Base-by-base conservation (phyloP, 768 basidiomycete species). In the Tricholoma flavovirens region DNA sequence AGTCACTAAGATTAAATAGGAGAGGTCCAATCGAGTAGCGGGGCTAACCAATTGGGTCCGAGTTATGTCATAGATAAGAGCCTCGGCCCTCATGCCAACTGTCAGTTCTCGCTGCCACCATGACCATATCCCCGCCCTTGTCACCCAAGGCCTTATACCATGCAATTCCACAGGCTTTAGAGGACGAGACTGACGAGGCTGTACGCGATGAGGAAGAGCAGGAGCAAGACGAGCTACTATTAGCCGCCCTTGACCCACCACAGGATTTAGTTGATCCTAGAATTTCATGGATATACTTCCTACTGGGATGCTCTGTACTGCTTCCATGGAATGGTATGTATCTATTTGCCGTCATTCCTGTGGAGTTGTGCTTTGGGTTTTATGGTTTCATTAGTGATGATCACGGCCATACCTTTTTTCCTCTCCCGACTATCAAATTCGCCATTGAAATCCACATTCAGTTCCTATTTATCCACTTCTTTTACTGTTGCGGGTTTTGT, bases 291-390 rank as follows among this genome's bases (percentile, higher is more conserved):
- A 79, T 86, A 40, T 79, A 84, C 61, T 88, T 90, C 60, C 30
- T 64, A 12, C 53, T 64, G 40, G 63, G 93, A 2, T 86, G 86
- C 55, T 87, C 90, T 17, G 80, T 87, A 3, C 77, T 97, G 6
- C 71, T 97, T 15, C 86, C 90, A 26, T 97, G 93, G 93, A 96
- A 94, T 66, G 92, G 93, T 93, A 67, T 66, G 79, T 66, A 14
- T 10, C 3, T 5, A 24, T 19, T 46, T 3, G 6, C 14, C 29
- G 49, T 14, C 30, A 56, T 15, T 10, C 12, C n/a, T n/a, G n/a
- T n/a, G n/a, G n/a, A n/a, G n/a, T 43, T 26, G 45, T 46, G 5
- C 33, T 45, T 26, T 24, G n/a, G 38, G 29, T 50, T 17, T 49
- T 38, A 51, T 4, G 17, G 9, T 40, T 3, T 19, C n/a, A n/a